Evolutionary conservation across 108 stramenopile species (phyloP), one percentile per base, ranked within the genome.

Genomic region (Phaeodactylum tricornutum): DNA sequence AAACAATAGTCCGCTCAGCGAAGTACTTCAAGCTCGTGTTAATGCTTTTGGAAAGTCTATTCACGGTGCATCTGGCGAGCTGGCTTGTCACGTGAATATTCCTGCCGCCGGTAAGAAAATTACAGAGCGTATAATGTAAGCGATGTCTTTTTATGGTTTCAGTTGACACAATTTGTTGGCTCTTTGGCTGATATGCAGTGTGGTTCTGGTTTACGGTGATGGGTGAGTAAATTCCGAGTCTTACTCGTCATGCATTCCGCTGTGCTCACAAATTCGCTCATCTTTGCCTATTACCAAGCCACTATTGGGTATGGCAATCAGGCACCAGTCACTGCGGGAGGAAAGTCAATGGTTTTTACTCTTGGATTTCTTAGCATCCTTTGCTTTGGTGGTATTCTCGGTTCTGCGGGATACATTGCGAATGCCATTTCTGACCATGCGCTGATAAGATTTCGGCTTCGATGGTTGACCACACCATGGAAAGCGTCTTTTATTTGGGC

Each of bases 221-320:
- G 75, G n/a, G n/a, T n/a, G n/a, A n/a, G n/a, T n/a, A n/a, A n/a
- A n/a, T n/a, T n/a, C n/a, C n/a, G n/a, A n/a, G n/a, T n/a, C n/a
- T n/a, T n/a, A n/a, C 33, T 34, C 8, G 11, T 34, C 8, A 15
- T n/a, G 16, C 19, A 41, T 20, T 41, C 39, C 19, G 21, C 16
- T 5, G 39, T 41, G 6, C 33, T 8, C 8, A 34, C 11, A 8
- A 34, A 12, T 12, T 11, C 12, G 33, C 33, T 34, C 33, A 34
- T 34, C 11, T 12, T 11, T 12, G 8, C 11, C 33, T 34, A 11
- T 34, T 34, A 12, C 12, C 19, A 20, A 41, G 68, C 71, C 3
- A 71, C 72, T 9, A 64, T 79, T n/a, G 80, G 80, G 8, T 77
- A 74, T 33, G 80, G 80, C n/a, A 81, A 81, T 42, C 44, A 61